These are phyloP conservation scores for Quercus engelmannii DNA, from an alignment of 306 rosid species.

Conservation along the genomic window DNA sequence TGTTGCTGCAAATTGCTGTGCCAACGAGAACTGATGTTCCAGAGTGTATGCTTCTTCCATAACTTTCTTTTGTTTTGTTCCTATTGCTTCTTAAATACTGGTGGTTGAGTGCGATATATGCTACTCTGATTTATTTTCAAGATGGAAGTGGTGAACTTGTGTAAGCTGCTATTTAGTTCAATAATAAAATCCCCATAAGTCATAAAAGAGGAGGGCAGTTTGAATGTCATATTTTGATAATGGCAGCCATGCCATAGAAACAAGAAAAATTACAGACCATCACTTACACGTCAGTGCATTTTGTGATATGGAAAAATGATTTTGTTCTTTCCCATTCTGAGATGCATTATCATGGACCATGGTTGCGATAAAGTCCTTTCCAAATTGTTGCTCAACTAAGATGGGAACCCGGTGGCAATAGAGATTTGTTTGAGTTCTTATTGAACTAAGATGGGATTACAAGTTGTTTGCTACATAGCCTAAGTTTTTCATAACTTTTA, in stretches of 20 bases:
- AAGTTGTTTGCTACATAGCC: background rate
- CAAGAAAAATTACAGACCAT: background rate
- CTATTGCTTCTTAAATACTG: conserved; percentile 12
- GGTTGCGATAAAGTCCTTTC: background rate
- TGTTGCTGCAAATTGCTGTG: conserved; percentile 90
- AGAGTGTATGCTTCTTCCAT: conserved; percentile 59
- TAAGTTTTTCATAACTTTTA: background rate
- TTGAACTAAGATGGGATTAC: background rate
- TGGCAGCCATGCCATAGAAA: background rate
- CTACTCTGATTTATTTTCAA: background rate
- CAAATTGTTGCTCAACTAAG: background rate
- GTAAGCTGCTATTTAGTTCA: background rate
- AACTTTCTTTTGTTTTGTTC: conserved; percentile 11
- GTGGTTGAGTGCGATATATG: conserved; percentile 14
- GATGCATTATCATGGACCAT: background rate
- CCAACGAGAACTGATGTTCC: conserved; percentile 97
- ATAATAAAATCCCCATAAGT: background rate
- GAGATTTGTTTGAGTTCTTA: background rate
- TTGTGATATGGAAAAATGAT: background rate
- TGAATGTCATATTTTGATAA: background rate
- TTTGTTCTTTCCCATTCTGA: background rate
- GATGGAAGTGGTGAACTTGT: background rate
- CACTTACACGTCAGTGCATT: background rate
- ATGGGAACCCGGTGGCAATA: background rate
- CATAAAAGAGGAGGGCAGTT: background rate